phyloP scores from a whole-genome alignment of 805 yeast genomes.

The Barnettozyma salicaria region DNA sequence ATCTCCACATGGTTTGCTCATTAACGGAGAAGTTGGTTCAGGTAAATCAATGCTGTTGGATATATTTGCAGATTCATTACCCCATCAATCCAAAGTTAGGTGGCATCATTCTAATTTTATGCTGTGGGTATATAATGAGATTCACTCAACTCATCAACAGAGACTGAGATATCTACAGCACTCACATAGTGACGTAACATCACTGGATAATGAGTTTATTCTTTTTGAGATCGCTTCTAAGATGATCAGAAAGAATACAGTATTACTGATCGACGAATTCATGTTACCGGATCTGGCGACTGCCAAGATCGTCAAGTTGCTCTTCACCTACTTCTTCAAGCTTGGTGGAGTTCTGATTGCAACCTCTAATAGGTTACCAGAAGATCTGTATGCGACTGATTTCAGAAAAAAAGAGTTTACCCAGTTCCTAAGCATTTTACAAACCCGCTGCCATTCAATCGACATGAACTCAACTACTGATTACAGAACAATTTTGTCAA shows the following conservation, averaged over 20 bases:
- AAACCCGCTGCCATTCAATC: slow-evolving; percentile 51
- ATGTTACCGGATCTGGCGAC: slow-evolving; percentile 74
- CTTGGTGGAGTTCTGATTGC: slow-evolving; percentile 73
- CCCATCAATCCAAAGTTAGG: slow-evolving; percentile 55
- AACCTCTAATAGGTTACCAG: slow-evolving; percentile 67
- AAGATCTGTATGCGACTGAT: slow-evolving; percentile 61
- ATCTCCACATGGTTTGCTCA: slow-evolving; percentile 58
- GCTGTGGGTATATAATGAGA: slow-evolving; percentile 59
- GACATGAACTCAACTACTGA: slow-evolving; percentile 58
- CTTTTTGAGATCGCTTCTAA: slow-evolving; percentile 62
- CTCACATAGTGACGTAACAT: slow-evolving; percentile 25
- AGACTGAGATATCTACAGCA: slow-evolving; percentile 30
- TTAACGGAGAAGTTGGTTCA: slow-evolving; percentile 67
- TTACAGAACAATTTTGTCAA: slow-evolving; percentile 37
- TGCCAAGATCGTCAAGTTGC: slow-evolving; percentile 58
- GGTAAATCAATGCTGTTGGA: slow-evolving; percentile 74
- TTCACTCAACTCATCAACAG: slow-evolving; percentile 47
- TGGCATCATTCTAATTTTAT: slow-evolving; percentile 72
- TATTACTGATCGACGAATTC: slow-evolving; percentile 64
- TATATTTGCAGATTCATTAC: slow-evolving; percentile 60
- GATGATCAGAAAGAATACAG: slow-evolving; percentile 50
- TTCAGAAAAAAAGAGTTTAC: slow-evolving; percentile 54
- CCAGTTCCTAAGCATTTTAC: slow-evolving; percentile 49
- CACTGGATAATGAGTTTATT: slow-evolving; percentile 56
- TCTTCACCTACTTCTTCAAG: slow-evolving; percentile 64